Evolutionary conservation across 306 rosid genomes (phyloP).

Genomic region (Ceratonia siliqua): DNA sequence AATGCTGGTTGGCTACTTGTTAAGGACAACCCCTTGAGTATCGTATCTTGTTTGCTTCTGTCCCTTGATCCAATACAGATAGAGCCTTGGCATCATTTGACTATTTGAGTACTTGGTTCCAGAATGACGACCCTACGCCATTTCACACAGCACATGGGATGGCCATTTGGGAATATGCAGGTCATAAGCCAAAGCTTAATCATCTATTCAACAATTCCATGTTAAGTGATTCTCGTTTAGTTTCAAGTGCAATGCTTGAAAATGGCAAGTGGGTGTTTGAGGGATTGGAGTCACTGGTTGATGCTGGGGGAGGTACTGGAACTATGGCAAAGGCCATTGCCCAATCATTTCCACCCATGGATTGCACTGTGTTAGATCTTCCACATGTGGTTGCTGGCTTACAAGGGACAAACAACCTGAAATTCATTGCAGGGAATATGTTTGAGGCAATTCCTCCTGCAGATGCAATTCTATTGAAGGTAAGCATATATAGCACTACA

Average conservation of each 20-base stretch:
- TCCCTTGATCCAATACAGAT: constrained; percentile 1
- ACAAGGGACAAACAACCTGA: not conserved
- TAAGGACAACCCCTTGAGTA: not conserved
- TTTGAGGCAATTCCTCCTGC: not conserved
- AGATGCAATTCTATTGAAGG: not conserved
- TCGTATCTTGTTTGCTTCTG: not conserved
- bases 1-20: not conserved
- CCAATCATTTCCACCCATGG: not conserved
- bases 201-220: not conserved
- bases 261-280: not conserved
- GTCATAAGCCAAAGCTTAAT: not conserved
- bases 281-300: not conserved
- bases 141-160: constrained; percentile 1
- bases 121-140: not conserved
- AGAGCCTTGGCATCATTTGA: constrained; percentile 1
- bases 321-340: not conserved
- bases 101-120: not conserved
- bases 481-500: not conserved
- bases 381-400: not conserved
- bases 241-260: not conserved
- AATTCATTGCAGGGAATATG: not conserved
- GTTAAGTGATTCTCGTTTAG: not conserved
- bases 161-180: not conserved
- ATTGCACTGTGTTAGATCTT: not conserved
- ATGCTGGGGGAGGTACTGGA: not conserved